Evolutionary conservation across 2,329 filamentous ascomycete species (phyloP), one percentile per base, ranked within the genome.

Genomic region (Penicillium sp.): DNA sequence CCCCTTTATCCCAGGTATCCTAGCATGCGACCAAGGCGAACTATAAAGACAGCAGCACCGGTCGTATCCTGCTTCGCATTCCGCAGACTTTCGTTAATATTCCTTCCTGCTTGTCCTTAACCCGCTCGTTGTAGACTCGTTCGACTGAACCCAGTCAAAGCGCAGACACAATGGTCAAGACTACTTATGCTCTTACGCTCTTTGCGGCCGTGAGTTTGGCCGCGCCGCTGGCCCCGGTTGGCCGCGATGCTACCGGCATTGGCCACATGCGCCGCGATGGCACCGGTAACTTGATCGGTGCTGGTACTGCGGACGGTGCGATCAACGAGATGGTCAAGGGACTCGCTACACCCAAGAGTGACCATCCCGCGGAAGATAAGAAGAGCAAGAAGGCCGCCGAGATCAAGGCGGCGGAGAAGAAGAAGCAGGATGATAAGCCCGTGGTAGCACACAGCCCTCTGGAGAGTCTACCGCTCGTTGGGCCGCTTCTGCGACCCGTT

Each of bases 161-260:
- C n/a, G 4, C 26, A 32, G 34, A 37, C 44, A 58, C 27, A 6
- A 58, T 59, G 57, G 57, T 59, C 2, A 59, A 59, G 40, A 48
- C 54, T 37, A 56, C 52, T n/a, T 57, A 57, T 11, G 55, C 51
- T 16, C 45, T 59, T 5, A 54, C 55, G 32, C 50, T 59, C 16
- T 58, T 58, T 34, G 55, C 49, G n/a, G 57, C 57, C n/a, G 34
- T 55, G 49, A 56, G 55, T 36, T 24, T 59, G 40, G 57, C 57
- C 20, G 57, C 54, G 3, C 57, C 57, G 1, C 4, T 59, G 41
- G 28, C 41, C 9, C 50, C 47, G 13, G 24, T 23, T 4, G 24
- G 37, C 37, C 36, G 43, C 34, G 42, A 46, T 8, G 32, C 24
- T 14, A 41, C 31, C 6, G 16, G 38, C 24, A 14, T 37, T 16